A percentile compares a stretch with the other conserved stretches of the same genome.
phyloP scores from a whole-genome alignment of 1,139 yeast genomes.

The Hemisphaericaspora xylofermentans region DNA sequence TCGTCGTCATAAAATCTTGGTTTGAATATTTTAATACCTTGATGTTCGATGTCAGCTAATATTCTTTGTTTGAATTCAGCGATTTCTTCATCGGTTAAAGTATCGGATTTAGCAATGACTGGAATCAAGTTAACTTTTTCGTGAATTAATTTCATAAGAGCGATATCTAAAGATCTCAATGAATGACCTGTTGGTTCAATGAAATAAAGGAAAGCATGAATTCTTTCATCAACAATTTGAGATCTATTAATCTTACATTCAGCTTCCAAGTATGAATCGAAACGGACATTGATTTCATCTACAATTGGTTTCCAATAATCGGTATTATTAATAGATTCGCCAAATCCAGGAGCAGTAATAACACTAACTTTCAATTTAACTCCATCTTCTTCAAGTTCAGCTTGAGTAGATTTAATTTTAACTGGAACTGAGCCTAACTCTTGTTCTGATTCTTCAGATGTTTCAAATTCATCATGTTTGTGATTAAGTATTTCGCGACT shows the following conservation, averaged over 20 bases:
- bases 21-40: conserved; percentile 73
- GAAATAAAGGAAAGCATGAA: conserved; percentile 85
- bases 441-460: conserved; percentile 14
- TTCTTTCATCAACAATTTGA: conserved; percentile 69
- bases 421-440: conserved; percentile 39
- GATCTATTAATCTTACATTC: conserved; percentile 86
- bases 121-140: conserved; percentile 93
- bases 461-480: conserved; percentile 16
- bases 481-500: conserved; percentile 62
- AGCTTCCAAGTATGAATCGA: conserved; percentile 83
- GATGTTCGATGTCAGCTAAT: conserved; percentile 70
- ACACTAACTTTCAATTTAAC: conserved; percentile 84
- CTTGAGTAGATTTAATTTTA: conserved; percentile 62
- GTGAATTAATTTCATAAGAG: conserved; percentile 85
- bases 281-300: conserved; percentile 83
- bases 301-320: conserved; percentile 94
- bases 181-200: conserved; percentile 98
- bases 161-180: conserved; percentile 83
- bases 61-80: conserved; percentile 70
- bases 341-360: conserved; percentile 92
- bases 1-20: conserved; percentile 83
- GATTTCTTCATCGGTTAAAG: conserved; percentile 86
- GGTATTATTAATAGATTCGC: conserved; percentile 83
- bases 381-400: conserved; percentile 89
- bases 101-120: conserved; percentile 91